Percentiles rank a stretch among this genome's conserved stretches.
Conservation (phyloP, 306 rosid species). For the Ochetophila trinervis region DNA sequence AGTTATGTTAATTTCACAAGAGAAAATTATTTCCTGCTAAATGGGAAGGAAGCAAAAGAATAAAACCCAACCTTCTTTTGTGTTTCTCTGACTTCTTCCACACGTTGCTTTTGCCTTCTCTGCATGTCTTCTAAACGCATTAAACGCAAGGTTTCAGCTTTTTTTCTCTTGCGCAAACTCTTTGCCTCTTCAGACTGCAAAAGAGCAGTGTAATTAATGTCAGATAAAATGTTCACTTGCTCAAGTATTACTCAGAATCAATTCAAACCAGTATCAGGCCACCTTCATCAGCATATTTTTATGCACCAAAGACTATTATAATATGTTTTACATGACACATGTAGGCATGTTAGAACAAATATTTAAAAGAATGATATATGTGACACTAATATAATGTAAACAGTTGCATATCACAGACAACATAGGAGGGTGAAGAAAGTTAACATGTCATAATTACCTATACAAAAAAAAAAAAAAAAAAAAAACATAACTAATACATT, state of each 20-base stretch:
- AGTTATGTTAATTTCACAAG: conserved; percentile 14
- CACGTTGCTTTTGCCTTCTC: conserved; percentile 78
- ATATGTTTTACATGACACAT: background rate
- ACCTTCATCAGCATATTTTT: background rate
- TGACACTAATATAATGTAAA: too few relatives aligned
- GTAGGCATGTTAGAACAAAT: background rate
- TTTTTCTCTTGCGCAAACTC: conserved; percentile 76
- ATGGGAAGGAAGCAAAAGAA: background rate
- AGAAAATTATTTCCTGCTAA: background rate
- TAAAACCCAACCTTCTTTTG: conserved; percentile 73
- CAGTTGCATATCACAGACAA: too few relatives aligned
- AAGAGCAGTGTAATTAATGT: background rate
- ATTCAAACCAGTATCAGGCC: background rate
- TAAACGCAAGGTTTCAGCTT: conserved; percentile 68
- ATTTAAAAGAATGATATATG: background rate
- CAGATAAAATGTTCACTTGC: background rate
- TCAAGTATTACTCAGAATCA: background rate
- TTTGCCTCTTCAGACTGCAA: conserved; percentile 84
- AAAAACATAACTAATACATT: too few relatives aligned
- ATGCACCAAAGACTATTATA: background rate
- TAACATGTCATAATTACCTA: too few relatives aligned
- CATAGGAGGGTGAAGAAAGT: too few relatives aligned
- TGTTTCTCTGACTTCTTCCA: conserved; percentile 90
- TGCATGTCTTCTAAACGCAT: conserved; percentile 66
- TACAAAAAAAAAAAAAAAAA: too few relatives aligned